These are phyloP conservation scores for Maudiozyma humilis DNA, from an alignment of 1,139 yeast genomes.

Conservation along the genomic window DNA sequence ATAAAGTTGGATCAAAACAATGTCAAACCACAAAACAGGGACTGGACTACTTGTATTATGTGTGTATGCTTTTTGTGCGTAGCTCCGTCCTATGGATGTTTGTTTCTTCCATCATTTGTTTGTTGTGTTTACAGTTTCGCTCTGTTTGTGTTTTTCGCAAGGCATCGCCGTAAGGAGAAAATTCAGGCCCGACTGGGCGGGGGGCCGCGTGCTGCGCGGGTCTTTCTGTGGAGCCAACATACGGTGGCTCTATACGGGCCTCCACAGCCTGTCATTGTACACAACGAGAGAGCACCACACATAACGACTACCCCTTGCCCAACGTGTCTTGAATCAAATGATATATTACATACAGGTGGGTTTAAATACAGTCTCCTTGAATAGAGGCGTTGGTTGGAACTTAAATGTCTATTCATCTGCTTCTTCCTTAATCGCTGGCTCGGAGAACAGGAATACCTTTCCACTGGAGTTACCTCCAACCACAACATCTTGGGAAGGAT, in stretches of 20 bases:
- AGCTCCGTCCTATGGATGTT: neutral
- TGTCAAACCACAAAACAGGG: neutral
- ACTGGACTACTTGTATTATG: neutral
- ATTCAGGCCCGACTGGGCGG: neutral
- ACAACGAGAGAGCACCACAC: no score
- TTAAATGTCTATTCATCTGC: neutral
- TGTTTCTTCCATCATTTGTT: neutral
- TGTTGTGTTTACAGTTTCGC: neutral
- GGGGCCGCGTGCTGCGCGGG: neutral
- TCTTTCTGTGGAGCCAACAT: neutral
- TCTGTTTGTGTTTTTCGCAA: neutral
- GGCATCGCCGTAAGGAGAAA: neutral
- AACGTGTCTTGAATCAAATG: no score
- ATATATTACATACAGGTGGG: no score
- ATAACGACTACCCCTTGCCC: no score
- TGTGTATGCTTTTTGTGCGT: neutral
- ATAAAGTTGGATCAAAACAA: neutral
- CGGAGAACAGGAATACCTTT: conserved; percentile 56
- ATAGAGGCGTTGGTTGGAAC: no score
- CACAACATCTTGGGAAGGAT: conserved; percentile 80
- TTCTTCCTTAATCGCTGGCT: conserved; percentile 9
- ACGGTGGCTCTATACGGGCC: neutral
- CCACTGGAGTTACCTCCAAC: conserved; percentile 95
- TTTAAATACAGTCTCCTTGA: no score
- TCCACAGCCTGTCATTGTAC: no score